Percentiles rank a stretch among this genome's conserved stretches.
phyloP scores from a whole-genome alignment of 352 stramenopile genomes.

The Phytophthora citricola region DNA sequence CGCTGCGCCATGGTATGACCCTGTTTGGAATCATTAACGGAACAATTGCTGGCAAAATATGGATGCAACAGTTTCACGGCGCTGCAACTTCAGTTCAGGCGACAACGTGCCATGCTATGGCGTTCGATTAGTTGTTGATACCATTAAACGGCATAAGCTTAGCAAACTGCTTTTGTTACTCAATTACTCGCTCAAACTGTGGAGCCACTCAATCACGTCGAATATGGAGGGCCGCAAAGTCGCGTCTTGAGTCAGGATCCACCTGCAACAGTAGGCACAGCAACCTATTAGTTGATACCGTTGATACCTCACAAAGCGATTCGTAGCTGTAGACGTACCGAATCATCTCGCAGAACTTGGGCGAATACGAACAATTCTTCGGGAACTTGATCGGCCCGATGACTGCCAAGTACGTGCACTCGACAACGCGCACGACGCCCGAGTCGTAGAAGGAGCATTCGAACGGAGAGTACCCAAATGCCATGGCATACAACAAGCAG shows the following conservation, averaged over 20 bases:
- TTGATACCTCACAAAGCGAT: background rate
- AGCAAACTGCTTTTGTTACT: too few relatives aligned
- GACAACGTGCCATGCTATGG: background rate
- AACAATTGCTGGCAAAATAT: too few relatives aligned
- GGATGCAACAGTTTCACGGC: too few relatives aligned
- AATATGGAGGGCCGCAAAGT: slow-evolving; percentile 61
- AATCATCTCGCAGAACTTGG: slow-evolving; percentile 76
- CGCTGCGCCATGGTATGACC: too few relatives aligned
- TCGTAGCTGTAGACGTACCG: slow-evolving; percentile 39
- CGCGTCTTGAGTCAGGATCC: slow-evolving; percentile 72
- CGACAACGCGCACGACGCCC: slow-evolving; percentile 70
- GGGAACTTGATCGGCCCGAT: slow-evolving; percentile 88
- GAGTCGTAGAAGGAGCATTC: slow-evolving; percentile 86
- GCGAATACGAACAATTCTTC: slow-evolving; percentile 60
- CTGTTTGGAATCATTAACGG: too few relatives aligned
- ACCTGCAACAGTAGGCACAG: slow-evolving; percentile 38
- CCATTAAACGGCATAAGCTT: background rate
- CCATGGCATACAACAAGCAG: slow-evolving; percentile 88
- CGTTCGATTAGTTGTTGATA: background rate
- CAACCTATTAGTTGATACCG: slow-evolving; percentile 9
- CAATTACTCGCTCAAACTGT: slow-evolving; percentile 34
- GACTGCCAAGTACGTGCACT: slow-evolving; percentile 88
- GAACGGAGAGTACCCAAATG: slow-evolving; percentile 91
- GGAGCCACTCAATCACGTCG: slow-evolving; percentile 71
- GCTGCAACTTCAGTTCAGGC: too few relatives aligned